A percentile compares a stretch with the other conserved stretches of the same genome.
These are phyloP conservation scores for Scedosporium boydii DNA, from an alignment of 2,329 filamentous ascomycete species.

Conservation along the genomic window DNA sequence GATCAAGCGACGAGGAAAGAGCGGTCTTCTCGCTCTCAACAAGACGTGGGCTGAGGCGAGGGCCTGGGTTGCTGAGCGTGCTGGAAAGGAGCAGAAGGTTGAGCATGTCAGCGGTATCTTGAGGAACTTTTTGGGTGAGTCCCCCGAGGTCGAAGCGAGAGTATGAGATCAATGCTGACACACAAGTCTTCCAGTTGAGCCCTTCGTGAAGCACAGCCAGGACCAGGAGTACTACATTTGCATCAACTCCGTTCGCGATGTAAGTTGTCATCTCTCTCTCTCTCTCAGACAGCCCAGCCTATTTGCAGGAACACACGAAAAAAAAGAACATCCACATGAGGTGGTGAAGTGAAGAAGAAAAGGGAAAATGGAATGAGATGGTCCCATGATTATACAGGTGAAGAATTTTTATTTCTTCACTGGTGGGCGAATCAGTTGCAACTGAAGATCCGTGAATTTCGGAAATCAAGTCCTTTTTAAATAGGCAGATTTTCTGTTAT, in stretches of 20 bases:
- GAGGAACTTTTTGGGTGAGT: slow-evolving; percentile 70
- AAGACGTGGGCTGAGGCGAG: slow-evolving; percentile 93
- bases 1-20: slow-evolving; percentile 99
- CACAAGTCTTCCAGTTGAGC: slow-evolving; percentile 51
- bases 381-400: neutral
- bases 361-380: neutral
- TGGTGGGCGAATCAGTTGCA: neutral
- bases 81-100: slow-evolving; percentile 85
- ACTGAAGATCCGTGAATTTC: neutral
- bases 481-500: neutral
- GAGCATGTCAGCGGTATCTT: slow-evolving; percentile 84
- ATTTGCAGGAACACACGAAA: neutral
- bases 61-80: slow-evolving; percentile 87
- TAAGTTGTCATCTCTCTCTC: slow-evolving; percentile 46
- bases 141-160: neutral
- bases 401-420: neutral
- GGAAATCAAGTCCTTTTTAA: slow-evolving; percentile 8
- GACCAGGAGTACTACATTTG: slow-evolving; percentile 99
- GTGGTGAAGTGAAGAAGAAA: neutral
- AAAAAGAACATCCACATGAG: neutral
- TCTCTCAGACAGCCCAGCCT: neutral
- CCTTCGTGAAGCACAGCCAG: slow-evolving; percentile 90
- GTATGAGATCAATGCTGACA: neutral
- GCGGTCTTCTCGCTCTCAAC: slow-evolving; percentile 89
- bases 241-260: slow-evolving; percentile 99